Evolutionary conservation across 345 rosid species (phyloP).

Genomic region (Populus euphratica): DNA sequence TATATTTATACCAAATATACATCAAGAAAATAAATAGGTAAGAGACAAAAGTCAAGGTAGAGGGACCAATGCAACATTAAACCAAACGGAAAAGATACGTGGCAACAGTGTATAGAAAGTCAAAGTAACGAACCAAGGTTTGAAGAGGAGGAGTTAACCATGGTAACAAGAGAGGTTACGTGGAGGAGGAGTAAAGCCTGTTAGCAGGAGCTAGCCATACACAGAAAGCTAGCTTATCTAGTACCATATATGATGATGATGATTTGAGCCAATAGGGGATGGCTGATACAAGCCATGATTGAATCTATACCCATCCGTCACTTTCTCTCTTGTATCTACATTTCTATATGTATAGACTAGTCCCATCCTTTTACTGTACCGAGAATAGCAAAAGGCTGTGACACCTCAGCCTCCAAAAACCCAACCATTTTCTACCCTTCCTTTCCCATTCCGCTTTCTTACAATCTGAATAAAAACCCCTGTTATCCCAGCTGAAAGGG

Average conservation of each 20-base stretch:
- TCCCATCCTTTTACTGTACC: conserved; percentile 48
- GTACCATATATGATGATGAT: neutral
- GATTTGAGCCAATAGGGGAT: conserved; percentile 38
- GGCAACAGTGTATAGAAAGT: no score
- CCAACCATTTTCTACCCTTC: conserved; percentile 19
- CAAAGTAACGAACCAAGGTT: neutral
- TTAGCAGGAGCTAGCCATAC: no score
- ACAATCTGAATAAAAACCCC: neutral
- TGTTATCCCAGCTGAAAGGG: neutral
- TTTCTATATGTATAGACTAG: conserved; percentile 23
- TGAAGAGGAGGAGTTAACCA: neutral
- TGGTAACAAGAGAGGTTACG: neutral
- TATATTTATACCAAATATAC: no score
- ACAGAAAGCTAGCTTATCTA: no score
- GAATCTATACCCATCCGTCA: conserved; percentile 52
- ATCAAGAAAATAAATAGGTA: no score
- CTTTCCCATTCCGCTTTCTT: conserved; percentile 26
- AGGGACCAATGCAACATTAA: no score
- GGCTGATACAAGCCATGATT: conserved; percentile 65
- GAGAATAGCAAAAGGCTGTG: conserved; percentile 34
- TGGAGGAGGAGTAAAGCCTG: neutral
- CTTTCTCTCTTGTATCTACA: conserved; percentile 28
- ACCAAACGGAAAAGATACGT: no score
- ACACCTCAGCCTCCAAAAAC: conserved; percentile 28
- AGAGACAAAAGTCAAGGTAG: no score